Evolutionary conservation across 345 rosid genomes (phyloP), one percentile per base, ranked within the genome.

Genomic region (Eucalyptus dawsonii): DNA sequence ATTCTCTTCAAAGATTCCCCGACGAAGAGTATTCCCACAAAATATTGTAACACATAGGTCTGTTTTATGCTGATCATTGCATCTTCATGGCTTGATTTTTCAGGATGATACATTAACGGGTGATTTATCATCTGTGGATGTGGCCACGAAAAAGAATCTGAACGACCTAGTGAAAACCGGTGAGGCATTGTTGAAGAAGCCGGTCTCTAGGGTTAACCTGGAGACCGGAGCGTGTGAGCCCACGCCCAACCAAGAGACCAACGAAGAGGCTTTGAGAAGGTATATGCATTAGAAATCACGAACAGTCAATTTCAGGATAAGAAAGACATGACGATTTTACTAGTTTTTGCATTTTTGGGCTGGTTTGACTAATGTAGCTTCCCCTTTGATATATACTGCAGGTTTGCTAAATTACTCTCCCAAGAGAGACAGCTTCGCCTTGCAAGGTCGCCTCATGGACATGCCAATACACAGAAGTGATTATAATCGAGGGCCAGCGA

Each of bases 101-200:
- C 92, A 96, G 98, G 97, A 95, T 49, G 97, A 97, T 87, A 91
- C 93, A 3, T 91, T 97, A 50, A 93, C 87, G 4, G 98, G 97
- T 54, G 92, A 86, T 25, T 58, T 93, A n/a, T 91, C 95, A 1
- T 94, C 97, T 1, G 95, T 94, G 29, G 99, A 97, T 86, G 21
- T 94, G 47, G 93, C 99, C 27, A 95, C 98, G 6, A 76, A 92
- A 88, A 72, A 93, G 34, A 96, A 96, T 89, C 88, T 97, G 92
- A 89, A 96, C 40, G 91, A 92, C 47, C 95, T 97, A 7, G 94
- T 93, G 19, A 83, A 92, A 89, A 93, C 95, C 50, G 98, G 97
- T 17, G 93, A 95, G 89, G 90, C 91, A 19, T 88, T 96, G 88
- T 86, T 96, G 44, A 93, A 95, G 88, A 94, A 95, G 90, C 95